phyloP scores from a whole-genome alignment of 768 basidiomycete species.

The Boletus pseudo-olivaceus region DNA sequence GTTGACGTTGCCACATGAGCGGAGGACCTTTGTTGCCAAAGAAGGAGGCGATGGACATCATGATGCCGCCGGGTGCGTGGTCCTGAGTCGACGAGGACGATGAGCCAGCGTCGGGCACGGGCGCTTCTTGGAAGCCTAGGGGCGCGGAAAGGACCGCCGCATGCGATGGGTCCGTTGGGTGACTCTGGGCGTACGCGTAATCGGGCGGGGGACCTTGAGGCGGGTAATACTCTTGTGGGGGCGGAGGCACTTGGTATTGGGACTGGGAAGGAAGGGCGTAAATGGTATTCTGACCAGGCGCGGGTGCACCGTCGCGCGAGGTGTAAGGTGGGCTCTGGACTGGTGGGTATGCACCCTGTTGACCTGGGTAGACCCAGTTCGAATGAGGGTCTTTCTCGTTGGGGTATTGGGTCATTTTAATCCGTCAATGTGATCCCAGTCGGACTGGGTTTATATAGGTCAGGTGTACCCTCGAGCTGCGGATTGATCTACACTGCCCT shows the following conservation, averaged over 20 bases:
- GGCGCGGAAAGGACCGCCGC: neutral
- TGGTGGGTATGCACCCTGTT: constrained; percentile 6
- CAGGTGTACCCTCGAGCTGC: neutral
- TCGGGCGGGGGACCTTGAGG: constrained; percentile 13
- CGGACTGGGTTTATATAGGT: neutral
- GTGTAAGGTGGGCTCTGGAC: constrained; percentile 2
- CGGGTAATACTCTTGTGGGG: constrained; percentile 6
- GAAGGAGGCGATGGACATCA: constrained; percentile 23
- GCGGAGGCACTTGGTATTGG: neutral
- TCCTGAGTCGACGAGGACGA: neutral
- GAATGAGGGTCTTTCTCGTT: constrained; percentile 24
- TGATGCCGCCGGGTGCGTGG: too few relatives aligned
- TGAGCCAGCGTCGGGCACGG: neutral
- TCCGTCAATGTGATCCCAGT: neutral
- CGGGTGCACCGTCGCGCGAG: constrained; percentile 7
- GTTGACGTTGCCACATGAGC: constrained; percentile 24
- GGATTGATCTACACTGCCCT: neutral
- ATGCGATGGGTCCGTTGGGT: neutral
- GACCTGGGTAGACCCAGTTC: constrained; percentile 9
- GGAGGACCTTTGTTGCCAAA: constrained; percentile 29
- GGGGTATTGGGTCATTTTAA: constrained; percentile 22
- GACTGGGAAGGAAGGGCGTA: neutral
- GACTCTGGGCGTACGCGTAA: constrained; percentile 6
- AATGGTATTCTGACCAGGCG: neutral
- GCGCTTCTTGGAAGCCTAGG: neutral